Conservation (phyloP, 768 basidiomycete genomes). For the Exidia glandulosa region DNA sequence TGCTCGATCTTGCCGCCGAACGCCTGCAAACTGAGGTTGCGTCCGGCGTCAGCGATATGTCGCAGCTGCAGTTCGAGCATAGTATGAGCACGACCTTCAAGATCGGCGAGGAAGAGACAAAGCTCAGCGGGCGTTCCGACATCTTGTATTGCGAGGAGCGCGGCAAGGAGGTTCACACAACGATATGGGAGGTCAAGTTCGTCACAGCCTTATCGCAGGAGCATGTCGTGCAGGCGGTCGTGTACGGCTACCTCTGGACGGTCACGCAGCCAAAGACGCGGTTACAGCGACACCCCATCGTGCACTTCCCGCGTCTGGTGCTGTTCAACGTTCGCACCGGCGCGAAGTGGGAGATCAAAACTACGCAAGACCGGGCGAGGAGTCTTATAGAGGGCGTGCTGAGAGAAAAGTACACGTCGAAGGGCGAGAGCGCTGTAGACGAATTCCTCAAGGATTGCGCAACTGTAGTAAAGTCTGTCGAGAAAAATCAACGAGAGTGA, state of each 20-base stretch:
- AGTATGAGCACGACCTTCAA: background rate
- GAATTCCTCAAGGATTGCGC: background rate
- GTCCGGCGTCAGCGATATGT: background rate
- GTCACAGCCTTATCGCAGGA: background rate
- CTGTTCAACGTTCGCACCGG: conserved; percentile 5
- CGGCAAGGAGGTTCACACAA: background rate
- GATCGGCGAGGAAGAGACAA: background rate
- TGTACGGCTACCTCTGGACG: conserved; percentile 1
- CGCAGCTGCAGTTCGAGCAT: background rate
- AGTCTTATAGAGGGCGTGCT: background rate
- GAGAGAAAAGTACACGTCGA: conserved; percentile 1
- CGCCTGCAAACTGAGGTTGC: background rate
- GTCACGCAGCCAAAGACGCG: background rate
- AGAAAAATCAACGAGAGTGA: too few species aligned
- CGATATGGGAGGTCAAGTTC: conserved; percentile 5
- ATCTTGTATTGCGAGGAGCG: background rate
- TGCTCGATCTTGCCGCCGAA: background rate
- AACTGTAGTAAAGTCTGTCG: background rate
- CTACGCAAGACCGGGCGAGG: background rate
- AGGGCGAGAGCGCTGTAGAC: background rate
- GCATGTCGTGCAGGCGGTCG: conserved; percentile 2
- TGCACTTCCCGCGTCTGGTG: conserved; percentile 1
- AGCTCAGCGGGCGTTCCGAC: background rate
- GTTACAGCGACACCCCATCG: background rate
- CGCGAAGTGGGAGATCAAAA: conserved; percentile 2